Evolutionary conservation across 225 moss, liverwort and hornwort species (phyloP).

Genomic region (Pleurozium schreberi): DNA sequence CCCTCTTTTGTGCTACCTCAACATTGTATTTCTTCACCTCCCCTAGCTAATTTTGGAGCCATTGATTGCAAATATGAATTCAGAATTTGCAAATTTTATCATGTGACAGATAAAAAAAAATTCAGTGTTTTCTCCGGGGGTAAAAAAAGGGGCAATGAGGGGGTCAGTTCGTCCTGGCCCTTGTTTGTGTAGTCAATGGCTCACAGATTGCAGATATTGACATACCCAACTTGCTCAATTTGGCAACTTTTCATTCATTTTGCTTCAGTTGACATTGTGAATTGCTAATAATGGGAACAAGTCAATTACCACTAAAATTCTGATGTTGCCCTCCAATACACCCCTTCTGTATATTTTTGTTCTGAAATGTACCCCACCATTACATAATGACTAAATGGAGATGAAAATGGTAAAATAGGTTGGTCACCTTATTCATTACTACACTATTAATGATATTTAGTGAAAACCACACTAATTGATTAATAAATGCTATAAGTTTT

Average conservation of each 20-base stretch:
- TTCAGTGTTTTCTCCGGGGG: no score
- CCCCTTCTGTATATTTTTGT: background rate
- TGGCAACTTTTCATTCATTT: background rate
- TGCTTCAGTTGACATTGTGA: background rate
- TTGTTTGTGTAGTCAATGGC: background rate
- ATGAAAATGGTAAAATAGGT: background rate
- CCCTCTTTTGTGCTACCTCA: no score
- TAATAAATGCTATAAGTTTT: background rate
- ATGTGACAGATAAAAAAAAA: no score
- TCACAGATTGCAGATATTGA: background rate
- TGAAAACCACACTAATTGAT: background rate
- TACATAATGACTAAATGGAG: background rate
- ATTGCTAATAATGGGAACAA: background rate
- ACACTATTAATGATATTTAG: background rate
- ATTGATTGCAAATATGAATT: no score
- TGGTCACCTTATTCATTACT: background rate
- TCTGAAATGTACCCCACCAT: rapidly evolving
- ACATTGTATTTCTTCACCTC: no score
- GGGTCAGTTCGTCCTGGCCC: no score
- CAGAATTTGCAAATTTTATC: no score
- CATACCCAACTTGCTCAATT: background rate
- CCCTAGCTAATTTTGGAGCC: no score
- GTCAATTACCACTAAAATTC: rapidly evolving
- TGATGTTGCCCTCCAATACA: rapidly evolving
- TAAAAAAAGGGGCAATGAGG: no score